Percentiles rank a stretch among this genome's conserved stretches.
Evolutionary conservation across 2,329 filamentous ascomycete genomes (phyloP).

Genomic region (Endoconidiophora laricicola): DNA sequence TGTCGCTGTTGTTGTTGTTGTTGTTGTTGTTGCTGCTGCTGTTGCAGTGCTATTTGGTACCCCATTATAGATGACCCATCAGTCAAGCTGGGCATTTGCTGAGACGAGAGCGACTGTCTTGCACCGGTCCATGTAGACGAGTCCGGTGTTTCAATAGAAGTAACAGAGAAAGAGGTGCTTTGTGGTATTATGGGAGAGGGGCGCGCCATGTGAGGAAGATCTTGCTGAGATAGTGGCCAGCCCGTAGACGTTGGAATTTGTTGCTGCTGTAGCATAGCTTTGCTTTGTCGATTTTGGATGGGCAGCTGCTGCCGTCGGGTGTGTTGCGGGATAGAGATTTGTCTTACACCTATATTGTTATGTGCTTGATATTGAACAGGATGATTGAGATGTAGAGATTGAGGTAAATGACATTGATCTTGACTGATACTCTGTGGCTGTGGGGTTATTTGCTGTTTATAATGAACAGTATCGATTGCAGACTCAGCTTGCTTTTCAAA

Average conservation of each 20-base stretch:
- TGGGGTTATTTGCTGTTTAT: not conserved
- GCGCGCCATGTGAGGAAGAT: not conserved
- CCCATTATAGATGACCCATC: not conserved
- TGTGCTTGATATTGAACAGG: not conserved
- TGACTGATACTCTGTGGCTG: not conserved
- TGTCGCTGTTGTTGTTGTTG: conserved; percentile 14
- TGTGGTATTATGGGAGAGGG: not conserved
- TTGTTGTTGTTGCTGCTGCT: conserved; percentile 6
- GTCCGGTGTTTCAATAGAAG: not conserved
- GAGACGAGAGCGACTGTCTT: not conserved
- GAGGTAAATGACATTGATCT: not conserved
- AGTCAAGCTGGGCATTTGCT: too few relatives aligned
- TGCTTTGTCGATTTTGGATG: not conserved
- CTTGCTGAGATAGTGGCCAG: conserved; percentile 3
- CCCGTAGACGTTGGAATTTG: not conserved
- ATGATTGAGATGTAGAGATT: not conserved
- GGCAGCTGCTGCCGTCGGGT: not conserved
- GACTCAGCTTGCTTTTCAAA: conserved; percentile 9
- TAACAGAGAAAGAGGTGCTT: not conserved
- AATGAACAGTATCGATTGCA: not conserved
- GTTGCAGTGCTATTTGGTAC: not conserved
- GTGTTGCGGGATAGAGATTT: not conserved
- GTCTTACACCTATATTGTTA: not conserved
- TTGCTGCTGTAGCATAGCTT: not conserved
- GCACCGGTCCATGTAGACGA: not conserved